These are phyloP conservation scores for Microdochium bolleyi DNA, from an alignment of 2,329 filamentous ascomycete species.

Conservation along the genomic window DNA sequence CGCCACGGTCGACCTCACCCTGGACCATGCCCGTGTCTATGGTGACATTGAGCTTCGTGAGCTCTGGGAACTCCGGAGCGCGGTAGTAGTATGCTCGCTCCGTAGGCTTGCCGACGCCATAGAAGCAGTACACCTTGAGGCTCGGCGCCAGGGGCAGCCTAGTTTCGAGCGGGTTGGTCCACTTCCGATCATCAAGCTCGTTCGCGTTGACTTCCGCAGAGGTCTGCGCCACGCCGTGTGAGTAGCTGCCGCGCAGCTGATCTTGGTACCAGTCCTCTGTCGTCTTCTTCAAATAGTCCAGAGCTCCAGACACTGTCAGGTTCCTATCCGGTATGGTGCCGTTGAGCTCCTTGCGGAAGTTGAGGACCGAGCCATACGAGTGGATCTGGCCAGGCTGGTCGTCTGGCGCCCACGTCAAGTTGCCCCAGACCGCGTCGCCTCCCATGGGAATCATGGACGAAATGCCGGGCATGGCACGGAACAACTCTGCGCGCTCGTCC, in stretches of 20 bases:
- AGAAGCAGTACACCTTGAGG: conserved; percentile 96
- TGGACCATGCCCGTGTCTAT: conserved; percentile 59
- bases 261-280: conserved; percentile 81
- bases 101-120: conserved; percentile 88
- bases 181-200: conserved; percentile 69
- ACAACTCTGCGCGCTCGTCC: conserved; percentile 85
- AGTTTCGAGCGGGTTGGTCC: conserved; percentile 91
- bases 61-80: conserved; percentile 51
- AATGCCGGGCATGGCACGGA: conserved; percentile 93
- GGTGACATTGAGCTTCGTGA: conserved; percentile 65
- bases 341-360: conserved; percentile 65
- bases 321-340: conserved; percentile 61
- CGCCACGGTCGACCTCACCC: conserved; percentile 69
- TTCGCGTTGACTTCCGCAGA: conserved; percentile 73
- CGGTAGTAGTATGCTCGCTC: conserved; percentile 92
- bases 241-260: conserved; percentile 69
- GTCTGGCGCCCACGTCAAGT: conserved; percentile 79
- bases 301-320: conserved; percentile 69
- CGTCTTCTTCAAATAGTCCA: conserved; percentile 70
- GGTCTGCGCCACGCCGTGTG: conserved; percentile 79
- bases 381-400: conserved; percentile 65
- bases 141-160: conserved; percentile 79
- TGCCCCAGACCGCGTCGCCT: conserved; percentile 92
- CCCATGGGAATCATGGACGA: conserved; percentile 95
- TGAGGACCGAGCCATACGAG: conserved; percentile 75